These are phyloP conservation scores for Pharnaceum exiguum DNA, from an alignment of 148 eudicot genomes.

Conservation along the genomic window DNA sequence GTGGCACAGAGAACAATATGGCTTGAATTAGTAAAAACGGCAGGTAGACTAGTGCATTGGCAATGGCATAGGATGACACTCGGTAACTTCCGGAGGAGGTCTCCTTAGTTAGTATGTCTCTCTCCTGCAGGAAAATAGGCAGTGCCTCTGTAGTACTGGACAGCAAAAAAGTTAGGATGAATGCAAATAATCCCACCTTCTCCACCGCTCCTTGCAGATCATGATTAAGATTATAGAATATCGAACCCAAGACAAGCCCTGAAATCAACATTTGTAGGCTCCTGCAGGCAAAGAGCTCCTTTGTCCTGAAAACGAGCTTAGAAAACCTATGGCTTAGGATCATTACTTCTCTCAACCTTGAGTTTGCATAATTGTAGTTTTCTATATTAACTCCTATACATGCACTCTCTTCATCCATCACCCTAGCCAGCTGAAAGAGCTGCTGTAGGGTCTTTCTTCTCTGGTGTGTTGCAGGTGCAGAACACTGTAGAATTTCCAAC, in stretches of 20 bases:
- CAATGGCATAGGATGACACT: slow-evolving; percentile 83
- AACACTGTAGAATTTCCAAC: not conserved
- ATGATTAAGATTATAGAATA: slow-evolving; percentile 61
- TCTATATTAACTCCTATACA: slow-evolving; percentile 17
- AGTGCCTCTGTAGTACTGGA: slow-evolving; percentile 86
- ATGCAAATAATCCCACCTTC: slow-evolving; percentile 89
- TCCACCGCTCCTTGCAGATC: slow-evolving; percentile 73
- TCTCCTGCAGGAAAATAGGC: slow-evolving; percentile 90
- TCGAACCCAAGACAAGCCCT: slow-evolving; percentile 78
- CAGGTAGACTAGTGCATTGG: slow-evolving; percentile 82
- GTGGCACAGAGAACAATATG: slow-evolving; percentile 57
- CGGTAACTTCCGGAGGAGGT: slow-evolving; percentile 87
- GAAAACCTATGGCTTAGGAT: slow-evolving; percentile 75
- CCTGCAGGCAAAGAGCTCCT: slow-evolving; percentile 79
- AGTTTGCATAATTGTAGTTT: slow-evolving; percentile 38
- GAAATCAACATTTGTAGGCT: slow-evolving; percentile 74
- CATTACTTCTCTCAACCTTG: slow-evolving; percentile 51
- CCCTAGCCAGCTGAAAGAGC: slow-evolving; percentile 85
- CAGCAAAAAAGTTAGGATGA: slow-evolving; percentile 73
- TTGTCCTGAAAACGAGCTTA: slow-evolving; percentile 71
- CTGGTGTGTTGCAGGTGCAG: slow-evolving; percentile 10
- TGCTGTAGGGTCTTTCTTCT: slow-evolving; percentile 61
- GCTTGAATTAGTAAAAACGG: slow-evolving; percentile 78
- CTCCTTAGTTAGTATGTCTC: slow-evolving; percentile 89
- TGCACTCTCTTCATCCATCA: slow-evolving; percentile 54